Evolutionary conservation across 2,329 filamentous ascomycete species (phyloP), one percentile per base, ranked within the genome.

Genomic region (Coniochaeta ligniaria): DNA sequence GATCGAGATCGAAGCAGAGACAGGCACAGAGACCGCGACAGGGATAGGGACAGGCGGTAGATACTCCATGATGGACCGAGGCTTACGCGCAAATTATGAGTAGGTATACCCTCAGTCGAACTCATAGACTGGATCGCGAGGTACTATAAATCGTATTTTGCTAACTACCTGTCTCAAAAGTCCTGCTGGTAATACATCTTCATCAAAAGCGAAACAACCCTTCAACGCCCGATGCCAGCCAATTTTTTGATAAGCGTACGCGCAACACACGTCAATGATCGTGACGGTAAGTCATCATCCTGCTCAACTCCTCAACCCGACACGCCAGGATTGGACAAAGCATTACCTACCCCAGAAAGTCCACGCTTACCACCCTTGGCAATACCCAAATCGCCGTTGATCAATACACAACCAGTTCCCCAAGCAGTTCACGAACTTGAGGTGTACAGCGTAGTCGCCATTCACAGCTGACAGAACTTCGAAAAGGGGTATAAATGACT

Each of bases 1-100:
- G 78, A 80, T 62, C 69, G 74, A 57, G 75, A 77, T 58, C 66
- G 71, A 20, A 63, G 70, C 41, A 47, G 61, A 20, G 61, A 64
- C 36, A 63, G 69, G 59, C 22, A 63, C 22, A 28, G 47, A 11
- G 24, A 52, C 43, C 22, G 47, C 24, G 47, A 50, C 20, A 50
- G 45, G 22, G 22, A 50, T 50, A 52, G 47, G 47, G 26, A 52
- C 24, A 28, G 47, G 47, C 24, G 47, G 6, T 52, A 52, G 14
- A 52, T n/a, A 12, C 24, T 3, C 17, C 24, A 31, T 9, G 6
- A 36, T 12, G 12, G 35, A 36, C 6, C 8, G 3, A 36, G 35
- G 35, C 35, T 36, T 36, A 12, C 35, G 35, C 35, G 12, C 35
- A 14, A 9, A 36, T 31, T 6, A 52, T n/a, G 47, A 28, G 47